These are phyloP conservation scores for Waltiozyma solani DNA, from an alignment of 1,139 yeast genomes.

Conservation along the genomic window DNA sequence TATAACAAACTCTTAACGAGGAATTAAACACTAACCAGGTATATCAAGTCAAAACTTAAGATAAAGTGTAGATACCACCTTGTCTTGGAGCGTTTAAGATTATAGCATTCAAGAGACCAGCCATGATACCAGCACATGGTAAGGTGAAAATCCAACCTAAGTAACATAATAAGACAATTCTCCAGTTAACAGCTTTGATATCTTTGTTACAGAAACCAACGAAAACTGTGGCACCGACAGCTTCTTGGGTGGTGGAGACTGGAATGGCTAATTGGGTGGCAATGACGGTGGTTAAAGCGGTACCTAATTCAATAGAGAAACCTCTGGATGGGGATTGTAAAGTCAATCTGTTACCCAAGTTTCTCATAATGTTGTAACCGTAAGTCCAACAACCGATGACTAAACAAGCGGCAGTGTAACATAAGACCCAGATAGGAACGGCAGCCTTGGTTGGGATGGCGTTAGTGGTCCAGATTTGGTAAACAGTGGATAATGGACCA, in stretches of 20 bases:
- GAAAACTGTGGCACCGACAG: conserved; percentile 73
- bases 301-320: conserved; percentile 71
- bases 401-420: conserved; percentile 58
- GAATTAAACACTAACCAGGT: neutral
- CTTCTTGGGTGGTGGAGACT: conserved; percentile 69
- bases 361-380: conserved; percentile 63
- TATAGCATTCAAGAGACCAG: conserved; percentile 59
- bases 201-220: conserved; percentile 68
- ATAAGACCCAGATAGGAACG: conserved; percentile 66
- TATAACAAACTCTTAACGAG: no score
- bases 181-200: conserved; percentile 61
- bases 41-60: neutral
- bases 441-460: conserved; percentile 37
- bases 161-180: conserved; percentile 66
- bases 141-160: conserved; percentile 65
- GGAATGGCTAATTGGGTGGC: conserved; percentile 69
- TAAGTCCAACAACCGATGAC: conserved; percentile 66
- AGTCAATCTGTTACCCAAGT: conserved; percentile 67
- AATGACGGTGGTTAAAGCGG: conserved; percentile 67
- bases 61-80: conserved; percentile 8
- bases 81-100: conserved; percentile 52
- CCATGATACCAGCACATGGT: conserved; percentile 65
- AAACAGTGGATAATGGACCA: conserved; percentile 65
- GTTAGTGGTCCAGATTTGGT: conserved; percentile 50
- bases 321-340: conserved; percentile 77